Percentiles rank a stretch among this genome's conserved stretches.
Conservation (phyloP, 208 protist species). For the Phytomonas sp. region DNA sequence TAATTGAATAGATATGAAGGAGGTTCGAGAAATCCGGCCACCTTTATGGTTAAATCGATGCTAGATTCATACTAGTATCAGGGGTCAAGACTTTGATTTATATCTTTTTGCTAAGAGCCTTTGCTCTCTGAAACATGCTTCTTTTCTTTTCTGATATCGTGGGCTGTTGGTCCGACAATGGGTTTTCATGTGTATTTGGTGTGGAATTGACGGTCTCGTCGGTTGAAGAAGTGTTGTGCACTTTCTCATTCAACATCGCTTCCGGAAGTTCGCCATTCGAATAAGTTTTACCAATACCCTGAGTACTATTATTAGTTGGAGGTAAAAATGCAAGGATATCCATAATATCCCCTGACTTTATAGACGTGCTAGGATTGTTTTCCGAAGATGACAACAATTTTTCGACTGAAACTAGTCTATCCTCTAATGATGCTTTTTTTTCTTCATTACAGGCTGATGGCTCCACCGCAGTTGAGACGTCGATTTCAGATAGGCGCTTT, state of each 20-base stretch:
- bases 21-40: not conserved
- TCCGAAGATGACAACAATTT: not conserved
- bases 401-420: not conserved
- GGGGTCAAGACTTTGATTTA: not conserved
- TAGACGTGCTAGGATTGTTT: not conserved
- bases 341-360: not conserved
- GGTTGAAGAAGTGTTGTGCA: not conserved
- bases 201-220: not conserved
- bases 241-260: not conserved
- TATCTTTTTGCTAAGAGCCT: not conserved
- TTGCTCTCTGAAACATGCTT: not conserved
- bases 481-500: not conserved
- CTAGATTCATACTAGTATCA: not conserved
- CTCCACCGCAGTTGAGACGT: not conserved
- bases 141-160: not conserved
- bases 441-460: not conserved
- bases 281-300: not conserved
- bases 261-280: not conserved
- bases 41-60: not conserved
- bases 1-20: not conserved
- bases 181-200: not conserved
- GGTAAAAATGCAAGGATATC: not conserved
- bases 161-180: not conserved
- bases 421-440: not conserved
- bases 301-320: not conserved